Base-by-base conservation (phyloP, 805 yeast species). In the Blastobotrys mokoenaii region DNA sequence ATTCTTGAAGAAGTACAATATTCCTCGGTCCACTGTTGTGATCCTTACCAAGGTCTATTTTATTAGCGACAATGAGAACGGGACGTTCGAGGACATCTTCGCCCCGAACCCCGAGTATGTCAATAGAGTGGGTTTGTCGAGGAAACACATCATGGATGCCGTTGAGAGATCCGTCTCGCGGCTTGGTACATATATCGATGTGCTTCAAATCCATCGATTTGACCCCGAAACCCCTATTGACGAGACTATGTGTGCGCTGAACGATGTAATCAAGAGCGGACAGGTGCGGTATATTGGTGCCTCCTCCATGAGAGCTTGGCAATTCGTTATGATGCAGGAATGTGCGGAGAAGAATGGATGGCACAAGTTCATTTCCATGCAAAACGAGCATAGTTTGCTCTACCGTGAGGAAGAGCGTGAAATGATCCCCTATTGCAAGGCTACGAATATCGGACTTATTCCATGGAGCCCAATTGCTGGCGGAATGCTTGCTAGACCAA, bases 381-480 rank as follows among this genome's bases (percentile, higher is more conserved):
- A 80, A 61, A 73, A 73, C 50, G 71, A 64, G 55, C 76, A 78
- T 60, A 79, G 77, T 53, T 62, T 80, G 50, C 44, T 79, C 3
- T 66, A 74, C 51, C 65, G 86, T n/a, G 84, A 79, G 55, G 84
- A 79, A 46, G 86, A 80, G 57, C 62, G 77, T n/a, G 85, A 80
- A 55, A 65, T 78, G 71, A 73, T 69, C 48, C 76, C 74, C 20
- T 80, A 65, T 57, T 76, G 82, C 49, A 62, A 72, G 16, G 65
- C 63, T 40, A 71, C 72, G 12, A 73, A 73, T 9, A 73, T 80
- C 32, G 82, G 80, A 1, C 45, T 78, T 15, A 68, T 77, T 43
- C 84, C 84, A 7, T 80, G 79, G 77, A 72, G 79, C 9, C 83
- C 84, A 32, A 60, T 68, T 46, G 80, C 79, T 4, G 62, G 74